Conservation (phyloP, 495 filamentous ascomycete species). For the Achaetomiella virescens region DNA sequence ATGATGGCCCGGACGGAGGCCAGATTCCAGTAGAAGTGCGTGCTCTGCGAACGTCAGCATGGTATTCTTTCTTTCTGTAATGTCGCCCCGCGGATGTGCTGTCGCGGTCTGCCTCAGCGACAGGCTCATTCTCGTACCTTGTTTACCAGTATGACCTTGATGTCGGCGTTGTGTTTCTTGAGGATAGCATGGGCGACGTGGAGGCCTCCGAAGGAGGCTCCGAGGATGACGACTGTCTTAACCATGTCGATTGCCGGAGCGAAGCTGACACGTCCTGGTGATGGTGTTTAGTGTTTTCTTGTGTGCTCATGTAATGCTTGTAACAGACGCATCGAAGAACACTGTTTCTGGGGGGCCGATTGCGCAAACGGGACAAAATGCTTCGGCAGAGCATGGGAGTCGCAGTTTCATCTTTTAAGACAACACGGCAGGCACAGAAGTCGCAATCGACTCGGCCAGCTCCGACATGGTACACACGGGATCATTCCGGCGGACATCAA, state of each 20-base stretch:
- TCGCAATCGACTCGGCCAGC: not conserved
- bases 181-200: constrained; percentile 48
- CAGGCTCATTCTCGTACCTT: constrained; percentile 28
- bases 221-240: constrained; percentile 48
- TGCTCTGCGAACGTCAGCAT: constrained; percentile 34
- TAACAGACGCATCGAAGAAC: not conserved
- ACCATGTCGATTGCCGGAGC: constrained; percentile 19
- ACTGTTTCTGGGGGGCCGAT: not conserved
- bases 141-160: constrained; percentile 42
- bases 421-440: not conserved
- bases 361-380: not conserved
- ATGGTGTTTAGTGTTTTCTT: constrained; percentile 9
- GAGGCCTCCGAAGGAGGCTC: constrained; percentile 48
- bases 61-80: too few relatives aligned
- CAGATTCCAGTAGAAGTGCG: constrained; percentile 53
- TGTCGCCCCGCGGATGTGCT: too few relatives aligned
- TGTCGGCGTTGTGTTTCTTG: constrained; percentile 38
- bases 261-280: constrained; percentile 4
- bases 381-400: not conserved
- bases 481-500: not conserved
- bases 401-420: not conserved
- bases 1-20: constrained; percentile 51
- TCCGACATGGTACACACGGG: not conserved
- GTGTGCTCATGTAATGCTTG: not conserved
- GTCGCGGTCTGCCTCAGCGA: too few relatives aligned